These are phyloP conservation scores for Arctium minus DNA, from an alignment of 129 eudicot genomes.

Conservation along the genomic window DNA sequence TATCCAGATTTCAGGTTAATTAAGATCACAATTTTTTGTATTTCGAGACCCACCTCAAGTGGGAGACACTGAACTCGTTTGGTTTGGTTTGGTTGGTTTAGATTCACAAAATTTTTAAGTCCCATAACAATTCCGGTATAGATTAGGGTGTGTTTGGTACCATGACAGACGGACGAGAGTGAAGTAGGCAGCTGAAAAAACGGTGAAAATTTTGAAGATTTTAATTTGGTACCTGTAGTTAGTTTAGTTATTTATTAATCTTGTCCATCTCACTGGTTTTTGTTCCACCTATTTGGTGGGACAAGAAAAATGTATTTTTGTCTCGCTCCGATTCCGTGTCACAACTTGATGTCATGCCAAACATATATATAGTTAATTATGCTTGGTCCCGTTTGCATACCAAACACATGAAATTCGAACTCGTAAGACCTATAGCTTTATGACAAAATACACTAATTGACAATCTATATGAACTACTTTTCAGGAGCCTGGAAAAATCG, in stretches of 20 bases:
- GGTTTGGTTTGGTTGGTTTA: background rate
- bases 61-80: no score
- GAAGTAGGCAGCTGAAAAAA: background rate
- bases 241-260: background rate
- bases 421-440: background rate
- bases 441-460: background rate
- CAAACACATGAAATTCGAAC: background rate
- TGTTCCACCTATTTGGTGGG: background rate
- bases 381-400: background rate
- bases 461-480: background rate
- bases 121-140: background rate
- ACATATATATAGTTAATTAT: background rate
- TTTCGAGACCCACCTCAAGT: background rate
- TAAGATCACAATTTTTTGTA: background rate
- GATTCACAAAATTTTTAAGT: background rate
- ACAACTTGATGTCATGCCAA: background rate
- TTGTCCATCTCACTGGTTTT: background rate
- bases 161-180: background rate
- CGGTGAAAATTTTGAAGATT: background rate
- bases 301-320: background rate
- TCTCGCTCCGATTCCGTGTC: background rate
- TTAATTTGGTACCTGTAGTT: background rate
- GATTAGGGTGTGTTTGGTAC: background rate
- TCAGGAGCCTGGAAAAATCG: background rate
- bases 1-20: constrained; percentile 8